A percentile compares a stretch with the other conserved stretches of the same genome.
Evolutionary conservation across 768 basidiomycete genomes (phyloP).

Genomic region (Lactifluus subvellereus): DNA sequence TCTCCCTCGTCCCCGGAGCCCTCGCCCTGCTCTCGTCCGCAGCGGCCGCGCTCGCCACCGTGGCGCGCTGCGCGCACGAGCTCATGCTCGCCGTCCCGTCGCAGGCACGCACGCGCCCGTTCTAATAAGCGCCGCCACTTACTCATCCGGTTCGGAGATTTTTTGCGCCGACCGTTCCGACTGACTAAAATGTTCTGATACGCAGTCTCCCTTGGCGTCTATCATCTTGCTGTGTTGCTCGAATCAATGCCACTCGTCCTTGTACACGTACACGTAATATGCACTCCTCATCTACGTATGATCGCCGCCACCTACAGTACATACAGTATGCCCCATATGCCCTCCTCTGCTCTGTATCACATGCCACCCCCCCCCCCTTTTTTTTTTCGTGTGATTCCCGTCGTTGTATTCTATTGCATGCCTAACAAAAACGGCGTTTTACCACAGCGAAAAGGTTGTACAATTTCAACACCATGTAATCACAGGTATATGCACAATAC

Average conservation of each 20-base stretch:
- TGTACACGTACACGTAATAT: neutral
- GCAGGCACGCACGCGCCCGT: neutral
- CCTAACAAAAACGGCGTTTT: too few species aligned
- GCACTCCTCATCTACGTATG: neutral
- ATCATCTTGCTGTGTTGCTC: neutral
- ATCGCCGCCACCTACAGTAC: neutral
- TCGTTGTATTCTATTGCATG: too few species aligned
- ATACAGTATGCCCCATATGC: neutral
- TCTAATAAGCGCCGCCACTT: neutral
- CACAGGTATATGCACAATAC: neutral
- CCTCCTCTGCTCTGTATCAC: neutral
- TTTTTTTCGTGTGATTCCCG: neutral
- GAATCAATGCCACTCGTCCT: too few species aligned
- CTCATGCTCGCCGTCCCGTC: neutral
- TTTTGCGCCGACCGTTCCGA: neutral
- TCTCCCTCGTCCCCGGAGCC: conserved; percentile 11
- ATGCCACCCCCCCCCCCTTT: neutral
- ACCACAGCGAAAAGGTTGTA: too few species aligned
- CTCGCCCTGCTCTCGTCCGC: neutral
- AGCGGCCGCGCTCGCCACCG: neutral
- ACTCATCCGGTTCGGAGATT: neutral
- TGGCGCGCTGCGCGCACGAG: neutral
- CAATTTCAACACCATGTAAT: neutral
- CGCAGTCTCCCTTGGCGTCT: neutral
- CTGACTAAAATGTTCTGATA: neutral